Conservation (phyloP, 2,329 filamentous ascomycete species). For the Dactylonectria macrodidyma region DNA sequence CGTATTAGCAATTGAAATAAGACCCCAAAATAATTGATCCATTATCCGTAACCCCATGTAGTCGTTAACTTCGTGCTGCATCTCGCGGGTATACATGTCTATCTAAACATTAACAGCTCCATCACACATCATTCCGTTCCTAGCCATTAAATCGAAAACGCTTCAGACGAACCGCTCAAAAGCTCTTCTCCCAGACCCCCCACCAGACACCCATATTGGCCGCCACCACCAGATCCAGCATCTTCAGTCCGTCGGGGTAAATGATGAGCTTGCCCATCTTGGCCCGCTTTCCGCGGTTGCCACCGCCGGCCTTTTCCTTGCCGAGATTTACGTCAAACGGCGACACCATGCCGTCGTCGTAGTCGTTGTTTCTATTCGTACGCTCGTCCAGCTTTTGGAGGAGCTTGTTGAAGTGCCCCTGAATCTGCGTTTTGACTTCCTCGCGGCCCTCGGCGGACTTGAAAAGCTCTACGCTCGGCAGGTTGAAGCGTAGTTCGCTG, state of each 20-base stretch:
- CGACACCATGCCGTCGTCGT: constrained; percentile 53
- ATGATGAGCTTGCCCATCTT: constrained; percentile 96
- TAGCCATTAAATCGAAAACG: constrained; percentile 19
- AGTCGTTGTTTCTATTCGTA: constrained; percentile 55
- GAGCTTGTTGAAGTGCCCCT: constrained; percentile 61
- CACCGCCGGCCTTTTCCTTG: constrained; percentile 87
- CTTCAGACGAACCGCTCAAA: constrained; percentile 42
- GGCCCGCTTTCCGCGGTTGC: constrained; percentile 86
- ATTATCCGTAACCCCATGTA: constrained; percentile 24
- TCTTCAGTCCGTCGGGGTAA: constrained; percentile 90
- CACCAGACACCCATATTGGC: constrained; percentile 96
- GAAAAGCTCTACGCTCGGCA: constrained; percentile 74
- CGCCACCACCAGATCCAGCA: constrained; percentile 93
- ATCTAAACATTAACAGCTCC: constrained; percentile 27
- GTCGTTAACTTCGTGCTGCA: constrained; percentile 33
- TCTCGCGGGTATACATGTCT: constrained; percentile 34
- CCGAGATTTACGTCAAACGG: constrained; percentile 82
- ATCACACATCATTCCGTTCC: constrained; percentile 31
- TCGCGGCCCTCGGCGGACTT: constrained; percentile 52
- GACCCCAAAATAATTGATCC: constrained; percentile 6
- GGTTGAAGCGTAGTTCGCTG: constrained; percentile 92
- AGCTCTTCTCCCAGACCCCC: constrained; percentile 81
- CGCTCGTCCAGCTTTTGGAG: constrained; percentile 51
- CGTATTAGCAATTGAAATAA: not conserved
- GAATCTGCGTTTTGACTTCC: constrained; percentile 53